phyloP scores from a whole-genome alignment of 306 rosid genomes.

The Fagus crenata region DNA sequence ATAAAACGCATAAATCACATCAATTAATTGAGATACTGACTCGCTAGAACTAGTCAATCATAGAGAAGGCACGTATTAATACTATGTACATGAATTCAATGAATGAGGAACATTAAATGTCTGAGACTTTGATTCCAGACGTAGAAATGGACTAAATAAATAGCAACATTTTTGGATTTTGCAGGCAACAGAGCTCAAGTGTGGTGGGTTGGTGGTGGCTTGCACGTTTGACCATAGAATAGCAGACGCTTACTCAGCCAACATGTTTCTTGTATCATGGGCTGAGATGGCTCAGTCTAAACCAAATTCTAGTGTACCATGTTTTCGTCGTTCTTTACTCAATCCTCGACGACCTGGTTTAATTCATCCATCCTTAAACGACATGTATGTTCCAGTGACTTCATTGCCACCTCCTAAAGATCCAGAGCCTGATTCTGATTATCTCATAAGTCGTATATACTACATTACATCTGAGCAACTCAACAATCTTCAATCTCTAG shows the following conservation, averaged over 20 bases:
- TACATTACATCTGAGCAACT: constrained; percentile 39
- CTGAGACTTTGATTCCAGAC: too few species aligned
- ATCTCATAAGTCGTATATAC: constrained; percentile 59
- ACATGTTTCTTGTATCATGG: constrained; percentile 79
- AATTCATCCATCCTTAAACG: constrained; percentile 40
- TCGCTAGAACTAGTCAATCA: too few species aligned
- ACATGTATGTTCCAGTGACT: constrained; percentile 50
- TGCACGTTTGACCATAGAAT: constrained; percentile 86
- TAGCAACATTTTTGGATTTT: not conserved
- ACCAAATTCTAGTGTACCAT: constrained; percentile 35
- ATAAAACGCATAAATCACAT: too few species aligned
- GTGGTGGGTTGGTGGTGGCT: constrained; percentile 71
- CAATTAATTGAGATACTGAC: too few species aligned
- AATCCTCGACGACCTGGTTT: constrained; percentile 34
- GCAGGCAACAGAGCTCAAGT: constrained; percentile 60
- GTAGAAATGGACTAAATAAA: too few species aligned
- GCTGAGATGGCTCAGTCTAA: constrained; percentile 52
- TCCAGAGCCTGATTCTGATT: constrained; percentile 8
- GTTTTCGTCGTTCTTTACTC: constrained; percentile 42
- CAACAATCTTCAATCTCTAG: constrained; percentile 43
- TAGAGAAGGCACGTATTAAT: too few species aligned
- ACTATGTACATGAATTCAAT: too few species aligned
- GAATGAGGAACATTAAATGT: too few species aligned
- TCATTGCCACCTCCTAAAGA: constrained; percentile 32
- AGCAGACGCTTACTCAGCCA: constrained; percentile 70